phyloP scores from a whole-genome alignment of 2,329 filamentous ascomycete genomes.

The Trichophaea hybrida region DNA sequence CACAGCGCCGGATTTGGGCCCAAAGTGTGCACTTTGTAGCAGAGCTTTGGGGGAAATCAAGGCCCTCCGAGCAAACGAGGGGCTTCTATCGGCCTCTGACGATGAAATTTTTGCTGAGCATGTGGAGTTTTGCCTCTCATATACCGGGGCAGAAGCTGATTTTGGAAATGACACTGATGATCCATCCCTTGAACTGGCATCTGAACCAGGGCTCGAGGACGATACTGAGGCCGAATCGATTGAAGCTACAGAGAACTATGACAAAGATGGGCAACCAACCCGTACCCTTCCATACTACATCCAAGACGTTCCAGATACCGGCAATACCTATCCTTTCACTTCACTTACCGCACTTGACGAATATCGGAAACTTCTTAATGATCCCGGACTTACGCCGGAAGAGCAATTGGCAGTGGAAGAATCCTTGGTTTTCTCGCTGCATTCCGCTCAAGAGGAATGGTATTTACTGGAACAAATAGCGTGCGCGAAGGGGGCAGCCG shows the following conservation, averaged over 20 bases:
- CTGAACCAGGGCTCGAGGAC: not conserved
- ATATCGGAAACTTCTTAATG: not conserved
- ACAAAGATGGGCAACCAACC: too few species aligned
- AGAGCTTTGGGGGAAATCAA: not conserved
- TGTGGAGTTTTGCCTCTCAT: too few species aligned
- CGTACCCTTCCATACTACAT: too few species aligned
- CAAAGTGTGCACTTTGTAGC: not conserved
- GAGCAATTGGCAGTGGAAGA: not conserved
- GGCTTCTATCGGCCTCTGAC: too few species aligned
- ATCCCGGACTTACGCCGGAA: not conserved
- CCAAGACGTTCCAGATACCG: too few species aligned
- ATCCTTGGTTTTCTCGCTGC: not conserved
- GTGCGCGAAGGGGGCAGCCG: not conserved
- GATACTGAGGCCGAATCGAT: not conserved
- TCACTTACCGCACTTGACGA: not conserved
- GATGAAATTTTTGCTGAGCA: too few species aligned
- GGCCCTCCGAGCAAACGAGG: not conserved
- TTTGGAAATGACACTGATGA: too few species aligned
- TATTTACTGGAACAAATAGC: not conserved
- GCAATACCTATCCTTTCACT: not conserved
- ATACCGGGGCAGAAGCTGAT: too few species aligned
- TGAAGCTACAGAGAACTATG: too few species aligned
- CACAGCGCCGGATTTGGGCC: not conserved
- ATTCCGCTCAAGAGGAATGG: not conserved
- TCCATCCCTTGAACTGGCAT: too few species aligned